These are phyloP conservation scores for Thelephora terrestris DNA, from an alignment of 1,284 basidiomycete genomes.

Conservation along the genomic window DNA sequence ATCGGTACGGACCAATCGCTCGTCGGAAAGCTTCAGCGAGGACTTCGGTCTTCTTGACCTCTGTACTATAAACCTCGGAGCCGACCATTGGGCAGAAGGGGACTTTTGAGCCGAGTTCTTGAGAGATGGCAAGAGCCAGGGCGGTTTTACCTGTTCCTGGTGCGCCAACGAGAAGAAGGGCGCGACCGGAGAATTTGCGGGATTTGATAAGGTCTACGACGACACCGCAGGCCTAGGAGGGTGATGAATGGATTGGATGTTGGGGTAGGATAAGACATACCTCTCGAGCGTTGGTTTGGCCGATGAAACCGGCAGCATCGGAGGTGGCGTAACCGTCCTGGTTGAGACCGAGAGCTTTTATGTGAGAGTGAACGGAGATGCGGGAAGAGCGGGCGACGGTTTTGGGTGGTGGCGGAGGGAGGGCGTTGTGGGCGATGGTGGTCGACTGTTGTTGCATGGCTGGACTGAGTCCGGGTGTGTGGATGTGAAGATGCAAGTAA, in stretches of 20 bases:
- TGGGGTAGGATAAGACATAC: slow-evolving; percentile 29
- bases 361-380: slow-evolving; percentile 89
- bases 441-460: slow-evolving; percentile 14
- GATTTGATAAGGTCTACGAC: slow-evolving; percentile 87
- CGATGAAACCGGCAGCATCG: slow-evolving; percentile 83
- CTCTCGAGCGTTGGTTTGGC: slow-evolving; percentile 86
- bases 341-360: slow-evolving; percentile 90
- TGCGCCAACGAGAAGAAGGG: slow-evolving; percentile 79
- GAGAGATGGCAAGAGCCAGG: slow-evolving; percentile 86
- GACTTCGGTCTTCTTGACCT: slow-evolving; percentile 99
- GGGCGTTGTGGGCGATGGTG: slow-evolving; percentile 56
- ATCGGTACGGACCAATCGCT: slow-evolving; percentile 73
- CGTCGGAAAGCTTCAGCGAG: slow-evolving; percentile 92
- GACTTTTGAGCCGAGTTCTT: slow-evolving; percentile 90
- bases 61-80: slow-evolving; percentile 91
- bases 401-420: slow-evolving; percentile 52
- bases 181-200: slow-evolving; percentile 87
- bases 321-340: slow-evolving; percentile 73
- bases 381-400: slow-evolving; percentile 68
- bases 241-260: background rate
- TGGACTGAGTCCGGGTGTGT: background rate
- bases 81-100: slow-evolving; percentile 99
- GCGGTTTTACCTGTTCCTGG: slow-evolving; percentile 96
- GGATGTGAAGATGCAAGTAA: too few relatives aligned
- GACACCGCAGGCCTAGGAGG: slow-evolving; percentile 73